Base-by-base conservation (phyloP, 257 asterid genomes). In the Oldenlandia corymbosa region DNA sequence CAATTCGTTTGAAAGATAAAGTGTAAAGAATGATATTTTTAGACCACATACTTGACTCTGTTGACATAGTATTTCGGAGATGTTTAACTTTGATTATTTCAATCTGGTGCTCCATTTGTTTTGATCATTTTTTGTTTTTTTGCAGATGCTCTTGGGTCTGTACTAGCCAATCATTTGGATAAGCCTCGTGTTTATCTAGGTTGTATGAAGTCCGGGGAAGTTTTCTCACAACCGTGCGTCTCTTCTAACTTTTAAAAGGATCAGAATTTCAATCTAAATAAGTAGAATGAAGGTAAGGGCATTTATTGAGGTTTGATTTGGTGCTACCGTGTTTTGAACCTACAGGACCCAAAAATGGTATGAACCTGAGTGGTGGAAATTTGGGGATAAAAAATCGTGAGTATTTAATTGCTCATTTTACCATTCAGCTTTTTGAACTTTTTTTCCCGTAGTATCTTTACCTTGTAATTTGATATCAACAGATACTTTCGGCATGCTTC, bases 311-410 rank as follows among this genome's bases (percentile, higher is more conserved):
- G 27, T 57, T 43, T 27, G 17, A 12, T 27, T 12, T 43, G 37
- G 24, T 7, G 41, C 2, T 56, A 36, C 45, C 60, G 41, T 66
- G 32, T 64, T 69, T 31, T 39, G 59, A 56, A 61, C 75, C 37
- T 65, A 57, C 84, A 91, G 98, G 85, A 75, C 71, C 65, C 76
- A 83, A 47, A 91, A 80, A 81, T 91, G 98, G 98, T 86, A 86
- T 59, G 98, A 91, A 73, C 95, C 95, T 10, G 98, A 91, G 62
- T 91, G 95, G 95, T 91, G 98, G 98, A 91, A 91, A 77, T 91
- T 91, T 66, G 95, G 98, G 55, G 98, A 91, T 72, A 87, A 94
- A 49, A 91, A 91, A 78, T 79, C 91, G 98, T 86, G 81, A 85
- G 97, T 82, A 43, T 55, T 62, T 52, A 14, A 60, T 47, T 27